Evolutionary conservation across 2,329 filamentous ascomycete species (phyloP).

Genomic region (Bipolaris gigantea): DNA sequence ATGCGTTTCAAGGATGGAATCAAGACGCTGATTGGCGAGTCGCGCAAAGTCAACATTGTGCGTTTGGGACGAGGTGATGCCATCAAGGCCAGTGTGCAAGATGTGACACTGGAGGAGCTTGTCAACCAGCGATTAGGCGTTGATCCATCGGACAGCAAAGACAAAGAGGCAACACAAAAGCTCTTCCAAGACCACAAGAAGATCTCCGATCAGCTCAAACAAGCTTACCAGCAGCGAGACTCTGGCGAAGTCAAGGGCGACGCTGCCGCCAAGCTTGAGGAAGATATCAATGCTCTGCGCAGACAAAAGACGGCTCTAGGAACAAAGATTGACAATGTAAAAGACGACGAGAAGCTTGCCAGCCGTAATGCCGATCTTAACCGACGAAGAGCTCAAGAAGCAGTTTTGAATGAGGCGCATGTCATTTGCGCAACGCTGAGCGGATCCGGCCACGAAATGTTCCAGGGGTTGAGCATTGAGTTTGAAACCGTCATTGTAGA

Average conservation of each 20-base stretch:
- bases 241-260: conserved; percentile 61
- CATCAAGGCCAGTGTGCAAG: conserved; percentile 84
- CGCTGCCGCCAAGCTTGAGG: conserved; percentile 67
- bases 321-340: conserved; percentile 80
- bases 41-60: conserved; percentile 80
- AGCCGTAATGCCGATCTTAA: conserved; percentile 85
- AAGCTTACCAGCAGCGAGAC: conserved; percentile 70
- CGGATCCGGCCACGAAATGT: conserved; percentile 96
- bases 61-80: conserved; percentile 89
- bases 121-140: conserved; percentile 71
- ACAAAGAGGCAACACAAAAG: conserved; percentile 58
- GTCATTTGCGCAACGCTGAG: conserved; percentile 94
- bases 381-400: conserved; percentile 81
- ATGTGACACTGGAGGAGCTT: conserved; percentile 91
- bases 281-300: conserved; percentile 77
- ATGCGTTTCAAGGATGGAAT: conserved; percentile 88
- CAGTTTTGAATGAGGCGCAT: conserved; percentile 86
- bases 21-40: conserved; percentile 71
- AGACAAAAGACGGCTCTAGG: conserved; percentile 76
- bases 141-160: conserved; percentile 43
- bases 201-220: conserved; percentile 66
- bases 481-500: conserved; percentile 99
- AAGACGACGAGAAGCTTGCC: conserved; percentile 80
- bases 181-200: conserved; percentile 71
- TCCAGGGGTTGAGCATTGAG: conserved; percentile 89